These are phyloP conservation scores for Cryomyces minteri DNA, from an alignment of 495 filamentous ascomycete species.

Conservation along the genomic window DNA sequence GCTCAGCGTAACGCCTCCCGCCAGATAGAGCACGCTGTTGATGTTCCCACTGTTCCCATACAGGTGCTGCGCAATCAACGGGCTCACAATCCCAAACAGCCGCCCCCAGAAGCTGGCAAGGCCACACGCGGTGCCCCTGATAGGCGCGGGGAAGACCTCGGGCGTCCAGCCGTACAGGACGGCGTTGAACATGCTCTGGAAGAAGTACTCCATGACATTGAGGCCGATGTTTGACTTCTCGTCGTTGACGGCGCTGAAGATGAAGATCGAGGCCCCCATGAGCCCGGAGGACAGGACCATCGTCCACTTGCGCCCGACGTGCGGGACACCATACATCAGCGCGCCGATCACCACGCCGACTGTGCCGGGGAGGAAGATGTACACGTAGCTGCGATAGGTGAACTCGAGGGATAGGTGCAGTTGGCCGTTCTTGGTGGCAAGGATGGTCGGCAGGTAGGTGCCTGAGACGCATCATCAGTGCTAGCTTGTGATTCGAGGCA, in stretches of 20 bases:
- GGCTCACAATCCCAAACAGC: constrained; percentile 25
- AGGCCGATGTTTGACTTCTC: constrained; percentile 25
- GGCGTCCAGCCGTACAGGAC: constrained; percentile 39
- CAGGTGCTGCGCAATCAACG: constrained; percentile 22
- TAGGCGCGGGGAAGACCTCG: constrained; percentile 34
- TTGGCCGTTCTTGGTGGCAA: constrained; percentile 20
- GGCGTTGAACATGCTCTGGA: constrained; percentile 33
- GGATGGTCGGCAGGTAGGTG: constrained; percentile 22
- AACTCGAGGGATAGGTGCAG: constrained; percentile 15
- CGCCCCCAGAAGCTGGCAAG: constrained; percentile 31
- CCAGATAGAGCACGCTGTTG: constrained; percentile 25
- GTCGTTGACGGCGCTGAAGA: constrained; percentile 25
- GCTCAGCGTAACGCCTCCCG: constrained; percentile 24
- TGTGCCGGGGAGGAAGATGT: constrained; percentile 27
- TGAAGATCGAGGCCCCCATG: constrained; percentile 27
- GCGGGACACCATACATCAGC: constrained; percentile 21
- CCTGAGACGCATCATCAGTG: constrained; percentile 13
- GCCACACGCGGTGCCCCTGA: constrained; percentile 32
- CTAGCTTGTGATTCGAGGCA: too few species aligned
- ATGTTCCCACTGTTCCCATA: constrained; percentile 5
- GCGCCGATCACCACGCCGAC: constrained; percentile 24
- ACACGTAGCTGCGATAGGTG: constrained; percentile 26
- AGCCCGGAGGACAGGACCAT: constrained; percentile 27
- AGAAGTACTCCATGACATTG: constrained; percentile 29
- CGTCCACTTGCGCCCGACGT: constrained; percentile 24